These are phyloP conservation scores for Ajuga chamaepitys DNA, from an alignment of 257 asterid species.

Conservation along the genomic window DNA sequence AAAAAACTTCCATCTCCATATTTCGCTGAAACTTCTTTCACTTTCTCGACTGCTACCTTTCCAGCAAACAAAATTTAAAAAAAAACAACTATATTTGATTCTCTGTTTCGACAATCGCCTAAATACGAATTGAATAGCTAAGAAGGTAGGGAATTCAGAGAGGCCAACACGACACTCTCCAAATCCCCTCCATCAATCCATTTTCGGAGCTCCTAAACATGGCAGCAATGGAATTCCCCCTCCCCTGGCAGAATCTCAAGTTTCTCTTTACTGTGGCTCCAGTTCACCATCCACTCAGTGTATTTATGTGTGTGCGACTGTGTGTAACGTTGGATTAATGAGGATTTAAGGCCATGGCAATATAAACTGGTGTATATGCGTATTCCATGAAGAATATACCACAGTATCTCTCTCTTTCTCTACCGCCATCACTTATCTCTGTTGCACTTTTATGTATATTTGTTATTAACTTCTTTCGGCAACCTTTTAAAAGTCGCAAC, in stretches of 20 bases:
- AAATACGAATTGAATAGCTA: too few species aligned
- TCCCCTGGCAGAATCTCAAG: neutral
- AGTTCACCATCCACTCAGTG: conserved; percentile 11
- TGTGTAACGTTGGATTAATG: conserved; percentile 9
- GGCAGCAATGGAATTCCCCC: conserved; percentile 8
- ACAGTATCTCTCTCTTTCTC: conserved; percentile 23
- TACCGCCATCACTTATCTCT: too few species aligned
- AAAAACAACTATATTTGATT: too few species aligned
- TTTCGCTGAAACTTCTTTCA: conserved; percentile 14
- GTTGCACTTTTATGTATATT: too few species aligned
- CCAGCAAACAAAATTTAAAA: too few species aligned
- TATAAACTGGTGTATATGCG: conserved; percentile 16
- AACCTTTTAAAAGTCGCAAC: too few species aligned
- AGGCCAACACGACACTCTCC: conserved; percentile 75
- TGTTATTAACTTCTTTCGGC: too few species aligned
- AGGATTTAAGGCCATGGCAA: conserved; percentile 1
- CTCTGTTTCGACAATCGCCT: too few species aligned
- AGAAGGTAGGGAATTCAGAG: conserved; percentile 57
- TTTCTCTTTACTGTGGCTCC: conserved; percentile 5
- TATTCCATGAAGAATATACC: conserved; percentile 47
- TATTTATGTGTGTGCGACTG: conserved; percentile 4
- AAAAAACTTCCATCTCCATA: conserved; percentile 11
- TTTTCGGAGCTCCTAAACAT: conserved; percentile 47
- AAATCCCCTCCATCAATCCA: conserved; percentile 66
- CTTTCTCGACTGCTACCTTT: neutral